phyloP scores from a whole-genome alignment of 2,329 filamentous ascomycete genomes.

The Fusarium brevicatenulatum region DNA sequence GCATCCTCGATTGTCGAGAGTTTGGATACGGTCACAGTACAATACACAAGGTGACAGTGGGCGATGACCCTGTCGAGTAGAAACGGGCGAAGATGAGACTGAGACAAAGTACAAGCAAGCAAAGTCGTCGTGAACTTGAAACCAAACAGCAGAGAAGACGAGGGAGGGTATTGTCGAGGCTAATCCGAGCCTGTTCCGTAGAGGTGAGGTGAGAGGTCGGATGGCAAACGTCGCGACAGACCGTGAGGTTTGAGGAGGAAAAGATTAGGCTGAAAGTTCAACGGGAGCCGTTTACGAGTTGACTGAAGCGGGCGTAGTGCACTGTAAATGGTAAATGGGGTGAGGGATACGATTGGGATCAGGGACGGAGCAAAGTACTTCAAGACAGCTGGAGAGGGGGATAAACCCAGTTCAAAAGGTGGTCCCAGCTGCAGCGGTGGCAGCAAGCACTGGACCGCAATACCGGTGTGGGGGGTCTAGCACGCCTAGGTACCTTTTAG shows the following conservation, averaged over 20 bases:
- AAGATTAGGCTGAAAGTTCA: constrained; percentile 32
- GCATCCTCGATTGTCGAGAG: constrained; percentile 35
- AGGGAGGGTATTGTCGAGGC: constrained; percentile 8
- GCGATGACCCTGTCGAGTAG: constrained; percentile 18
- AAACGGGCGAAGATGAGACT: constrained; percentile 2
- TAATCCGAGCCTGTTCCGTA: constrained; percentile 22
- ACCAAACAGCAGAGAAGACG: constrained; percentile 6
- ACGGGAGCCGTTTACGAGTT: constrained; percentile 27
- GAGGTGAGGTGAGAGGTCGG: constrained; percentile 12
- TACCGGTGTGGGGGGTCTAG: constrained; percentile 22
- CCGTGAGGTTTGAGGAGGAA: constrained; percentile 24
- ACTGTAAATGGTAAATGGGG: constrained; percentile 23
- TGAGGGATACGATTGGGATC: constrained; percentile 24
- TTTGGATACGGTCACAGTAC: constrained; percentile 10
- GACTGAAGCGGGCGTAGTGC: constrained; percentile 36
- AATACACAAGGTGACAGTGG: constrained; percentile 28
- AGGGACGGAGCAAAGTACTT: constrained; percentile 30
- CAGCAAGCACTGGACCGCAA: constrained; percentile 31
- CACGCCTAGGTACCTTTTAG: constrained; percentile 9
- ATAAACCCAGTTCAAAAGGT: constrained; percentile 27
- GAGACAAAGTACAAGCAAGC: constrained; percentile 9
- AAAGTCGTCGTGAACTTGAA: constrained; percentile 7
- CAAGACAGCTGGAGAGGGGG: constrained; percentile 28
- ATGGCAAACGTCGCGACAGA: constrained; percentile 25
- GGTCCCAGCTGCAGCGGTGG: constrained; percentile 29